These are phyloP conservation scores for Lactarius evosmus DNA, from an alignment of 768 basidiomycete genomes.

Conservation along the genomic window DNA sequence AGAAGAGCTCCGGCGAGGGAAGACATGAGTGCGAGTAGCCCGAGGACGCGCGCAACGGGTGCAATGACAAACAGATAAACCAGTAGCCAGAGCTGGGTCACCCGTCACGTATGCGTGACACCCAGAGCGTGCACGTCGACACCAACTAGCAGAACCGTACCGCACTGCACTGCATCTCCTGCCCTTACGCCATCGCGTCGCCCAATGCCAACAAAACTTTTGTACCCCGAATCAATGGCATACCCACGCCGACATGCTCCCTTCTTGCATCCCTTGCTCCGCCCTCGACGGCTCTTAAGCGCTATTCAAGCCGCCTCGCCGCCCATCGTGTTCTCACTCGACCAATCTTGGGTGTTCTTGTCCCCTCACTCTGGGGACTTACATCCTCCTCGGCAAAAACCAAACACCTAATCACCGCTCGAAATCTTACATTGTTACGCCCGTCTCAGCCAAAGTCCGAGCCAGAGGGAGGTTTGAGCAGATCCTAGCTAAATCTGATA, in stretches of 20 bases:
- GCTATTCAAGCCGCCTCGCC: background rate
- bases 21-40: background rate
- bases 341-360: background rate
- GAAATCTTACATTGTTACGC: conserved; percentile 8
- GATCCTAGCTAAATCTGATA: conserved; percentile 13
- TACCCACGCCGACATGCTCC: background rate
- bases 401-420: conserved; percentile 1
- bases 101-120: background rate
- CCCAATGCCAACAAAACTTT: conserved; percentile 3
- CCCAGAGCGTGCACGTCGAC: background rate
- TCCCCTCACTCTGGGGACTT: background rate
- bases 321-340: background rate
- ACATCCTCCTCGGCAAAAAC: background rate
- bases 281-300: background rate
- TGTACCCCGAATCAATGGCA: background rate
- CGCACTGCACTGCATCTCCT: background rate
- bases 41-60: too few relatives aligned
- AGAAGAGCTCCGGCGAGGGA: conserved; percentile 22
- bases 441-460: conserved; percentile 14
- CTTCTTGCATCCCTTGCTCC: background rate
- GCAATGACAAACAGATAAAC: background rate
- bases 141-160: background rate
- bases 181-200: background rate
- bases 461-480: background rate
- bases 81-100: too few relatives aligned